Base-by-base conservation (phyloP, 805 yeast species). In the Metschnikowia kofuensis region DNA sequence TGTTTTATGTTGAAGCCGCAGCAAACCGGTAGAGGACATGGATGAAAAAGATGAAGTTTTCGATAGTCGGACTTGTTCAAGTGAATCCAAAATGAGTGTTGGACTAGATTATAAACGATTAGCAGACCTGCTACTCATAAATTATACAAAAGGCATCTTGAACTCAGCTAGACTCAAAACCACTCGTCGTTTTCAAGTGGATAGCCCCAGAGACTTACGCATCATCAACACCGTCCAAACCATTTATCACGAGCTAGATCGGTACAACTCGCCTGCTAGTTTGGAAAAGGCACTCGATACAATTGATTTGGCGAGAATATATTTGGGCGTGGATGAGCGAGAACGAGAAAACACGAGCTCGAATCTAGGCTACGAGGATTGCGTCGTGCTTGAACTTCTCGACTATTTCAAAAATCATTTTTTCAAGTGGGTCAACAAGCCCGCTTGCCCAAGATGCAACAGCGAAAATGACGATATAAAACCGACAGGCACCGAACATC, bases 391-490 rank as follows among this genome's bases (percentile, higher is more conserved):
- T 31, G 72, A 67, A 46, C 50, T 66, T 4, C 59, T 73, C 14
- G 53, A 55, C 16, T 73, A 70, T 55, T 92, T 85, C 70, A 89
- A 89, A 57, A 72, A 82, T 36, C 84, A 80, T 37, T 90, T 88
- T 69, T 92, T 92, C 69, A 71, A 67, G 28, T 92, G 98, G 98
- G 83, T 88, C 8, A 85, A 86, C 58, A 75, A 76, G 35, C 89
- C 94, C 0, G 62, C 70, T 10, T 88, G 96, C 56, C 61, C 69
- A 0, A 44, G 44, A 0, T 87, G 96, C 63, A 74, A 71, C 0
- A 66, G 66, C 21, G 61, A 61, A 2, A 59, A 57, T 8, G 71
- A 70, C 15, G 71, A 76, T 29, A 72, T 84, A 2, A 46, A 50
- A 2, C 52, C 63, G 0, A 46, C 66, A 0, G 80, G 82, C 0